Base-by-base conservation (phyloP, 1,139 yeast species). In the Yamadazyma aaseri region DNA sequence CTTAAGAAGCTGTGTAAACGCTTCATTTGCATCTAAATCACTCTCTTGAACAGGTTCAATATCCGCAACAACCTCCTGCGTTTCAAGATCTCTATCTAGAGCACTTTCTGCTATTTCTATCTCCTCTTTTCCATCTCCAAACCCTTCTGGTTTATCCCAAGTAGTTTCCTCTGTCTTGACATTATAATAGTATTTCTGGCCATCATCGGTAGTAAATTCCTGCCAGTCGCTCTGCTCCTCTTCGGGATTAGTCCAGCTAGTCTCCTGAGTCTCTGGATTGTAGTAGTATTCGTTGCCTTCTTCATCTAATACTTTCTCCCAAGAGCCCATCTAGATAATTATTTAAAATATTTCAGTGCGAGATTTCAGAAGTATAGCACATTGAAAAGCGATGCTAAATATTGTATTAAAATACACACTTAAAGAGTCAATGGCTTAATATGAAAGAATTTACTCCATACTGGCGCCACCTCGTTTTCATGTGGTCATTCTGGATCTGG, bases 161-260 rank as follows among this genome's bases (percentile, higher is more conserved):
- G 84, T 80, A 9, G 95, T 81, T 48, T 80, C 81, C 3, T 78
- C 75, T 0, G 90, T 76, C 13, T 58, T 57, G 14, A 67, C 65
- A 52, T 86, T 84, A 56, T 82, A 83, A 63, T 86, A 90, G 56
- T 89, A 90, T 21, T 65, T 65, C 37, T 64, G 65, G 1, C 92
- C 94, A 13, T 81, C 92, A 22, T 83, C 86, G 0, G 92, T 78
- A 2, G 65, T 59, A 34, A 70, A 80, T 41, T 71, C 76, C 33
- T 69, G 70, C 96, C 96, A 90, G n/a, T 65, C 40, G 68, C 63
- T 63, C 6, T n/a, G 18, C 7, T 14, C 42, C 35, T 70, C 80
- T 18, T 65, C 76, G 0, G 97, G 97, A 43, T 80, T 76, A 6
- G 83, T 86, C 96, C 97, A 89, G 31, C 81, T 76, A 0, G 96